phyloP scores from a whole-genome alignment of 768 basidiomycete species.

The Rhizopogon rudus region DNA sequence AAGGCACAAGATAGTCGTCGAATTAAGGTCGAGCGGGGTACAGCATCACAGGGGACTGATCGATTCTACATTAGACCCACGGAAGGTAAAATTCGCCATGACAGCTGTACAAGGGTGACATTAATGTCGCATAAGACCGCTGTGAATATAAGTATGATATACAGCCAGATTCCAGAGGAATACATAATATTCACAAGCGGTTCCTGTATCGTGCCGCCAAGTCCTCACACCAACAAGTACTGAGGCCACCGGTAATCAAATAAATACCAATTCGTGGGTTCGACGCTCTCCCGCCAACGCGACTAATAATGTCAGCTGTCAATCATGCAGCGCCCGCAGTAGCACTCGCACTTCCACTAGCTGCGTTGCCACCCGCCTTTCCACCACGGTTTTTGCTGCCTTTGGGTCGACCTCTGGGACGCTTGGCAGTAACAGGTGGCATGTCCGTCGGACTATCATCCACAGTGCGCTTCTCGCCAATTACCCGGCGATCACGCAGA shows the following conservation, averaged over 20 bases:
- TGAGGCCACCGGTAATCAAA: not conserved
- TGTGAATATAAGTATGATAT: not conserved
- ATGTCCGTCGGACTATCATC: conserved; percentile 26
- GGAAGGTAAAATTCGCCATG: not conserved
- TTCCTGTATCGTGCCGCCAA: not conserved
- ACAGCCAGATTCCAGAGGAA: not conserved
- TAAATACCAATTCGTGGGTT: not conserved
- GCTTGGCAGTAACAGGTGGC: conserved; percentile 31
- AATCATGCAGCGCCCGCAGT: conserved; percentile 6
- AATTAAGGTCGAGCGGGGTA: not conserved
- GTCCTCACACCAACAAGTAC: not conserved
- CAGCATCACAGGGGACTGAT: not conserved
- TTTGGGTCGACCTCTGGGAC: conserved; percentile 63
- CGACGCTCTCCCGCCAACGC: not conserved
- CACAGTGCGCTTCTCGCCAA: conserved; percentile 35
- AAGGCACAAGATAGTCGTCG: not conserved
- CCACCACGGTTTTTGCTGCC: conserved; percentile 56
- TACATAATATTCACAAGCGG: not conserved
- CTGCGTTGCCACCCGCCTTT: conserved; percentile 5
- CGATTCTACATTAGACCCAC: not conserved
- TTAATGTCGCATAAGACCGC: too few species aligned
- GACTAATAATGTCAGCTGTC: not conserved
- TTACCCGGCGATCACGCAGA: conserved; percentile 56
- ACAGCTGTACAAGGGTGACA: too few species aligned
- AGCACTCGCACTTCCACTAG: conserved; percentile 1